Percentiles rank a stretch among this genome's conserved stretches.
Conservation (phyloP, 306 rosid genomes). For the Quercus parvula region DNA sequence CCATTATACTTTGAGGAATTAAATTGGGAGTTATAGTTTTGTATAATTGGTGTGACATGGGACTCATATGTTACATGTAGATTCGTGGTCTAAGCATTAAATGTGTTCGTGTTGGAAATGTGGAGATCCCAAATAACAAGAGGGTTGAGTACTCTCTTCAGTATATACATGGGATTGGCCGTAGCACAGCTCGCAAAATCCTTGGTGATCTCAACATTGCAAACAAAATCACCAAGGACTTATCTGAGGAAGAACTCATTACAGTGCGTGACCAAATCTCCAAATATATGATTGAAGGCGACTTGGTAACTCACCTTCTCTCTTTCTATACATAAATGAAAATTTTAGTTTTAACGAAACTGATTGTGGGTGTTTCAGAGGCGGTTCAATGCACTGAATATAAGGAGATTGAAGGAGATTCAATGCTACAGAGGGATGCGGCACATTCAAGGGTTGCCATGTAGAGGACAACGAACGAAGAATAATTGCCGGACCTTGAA, state of each 20-base stretch:
- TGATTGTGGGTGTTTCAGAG: conserved; percentile 45
- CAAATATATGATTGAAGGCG: conserved; percentile 89
- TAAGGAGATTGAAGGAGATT: conserved; percentile 88
- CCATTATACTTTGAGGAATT: neutral
- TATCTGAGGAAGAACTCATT: conserved; percentile 73
- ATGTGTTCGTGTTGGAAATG: conserved; percentile 85
- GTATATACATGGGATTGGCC: conserved; percentile 90
- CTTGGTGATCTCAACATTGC: conserved; percentile 61
- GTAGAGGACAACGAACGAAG: conserved; percentile 94
- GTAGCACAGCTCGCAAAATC: conserved; percentile 58
- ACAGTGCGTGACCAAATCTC: conserved; percentile 77
- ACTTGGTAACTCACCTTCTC: conserved; percentile 47
- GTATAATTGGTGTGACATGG: conserved; percentile 13
- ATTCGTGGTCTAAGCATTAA: conserved; percentile 52
- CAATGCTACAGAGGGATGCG: conserved; percentile 92
- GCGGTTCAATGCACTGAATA: conserved; percentile 75
- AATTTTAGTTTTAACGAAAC: neutral
- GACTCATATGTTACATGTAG: conserved; percentile 14
- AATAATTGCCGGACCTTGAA: conserved; percentile 91
- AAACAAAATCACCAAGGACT: conserved; percentile 86
- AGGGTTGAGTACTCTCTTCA: conserved; percentile 78
- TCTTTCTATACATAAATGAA: neutral
- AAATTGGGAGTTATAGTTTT: neutral
- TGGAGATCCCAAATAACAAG: conserved; percentile 89
- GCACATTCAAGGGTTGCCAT: conserved; percentile 88